Evolutionary conservation across 2,329 filamentous ascomycete genomes (phyloP), one percentile per base, ranked within the genome.

Genomic region (Epichloe festucae): DNA sequence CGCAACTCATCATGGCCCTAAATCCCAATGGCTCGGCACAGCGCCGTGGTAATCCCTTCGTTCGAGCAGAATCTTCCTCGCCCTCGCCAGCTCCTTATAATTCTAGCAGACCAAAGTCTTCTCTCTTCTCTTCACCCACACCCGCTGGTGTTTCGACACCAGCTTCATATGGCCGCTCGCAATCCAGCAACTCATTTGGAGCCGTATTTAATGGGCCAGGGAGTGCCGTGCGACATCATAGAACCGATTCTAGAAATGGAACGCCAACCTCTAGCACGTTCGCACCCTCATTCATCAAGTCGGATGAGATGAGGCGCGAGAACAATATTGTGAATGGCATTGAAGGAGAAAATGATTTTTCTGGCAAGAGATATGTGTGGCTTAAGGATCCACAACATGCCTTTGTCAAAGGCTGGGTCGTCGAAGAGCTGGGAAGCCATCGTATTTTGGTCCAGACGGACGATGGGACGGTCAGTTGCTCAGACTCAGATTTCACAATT

Each of bases 301-400:
- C 83, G 0, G 89, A 95, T 57, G 87, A 90, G 57, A 73, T 87
- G 67, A 77, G 81, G 58, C 69, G 73, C 38, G 72, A 68, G 36
- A 67, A 74, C 49, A 80, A 82, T 57, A 63, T 72, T 11, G 77
- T 84, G 15, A 75, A 75, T 48, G 86, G 88, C 17, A 89, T 96
- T 54, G 94, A 98, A 69, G 93, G 93, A 56, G 91, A 96, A 64
- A 97, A 96, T 66, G 93, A 98, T 74, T 97, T 98, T 67, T 98
- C 93, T 0, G 94, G 93, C 52, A 97, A 94, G 72, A 82, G 93
- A 73, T 98, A 97, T 73, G 90, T 98, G 57, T 98, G 93, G 94
- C 75, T 98, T 64, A 87, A 85, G 67, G 90, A 98, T 69, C 76
- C 87, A 1, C 79, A 90, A 62, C 77, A 78, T 51, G 93, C 93